Evolutionary conservation across 2,329 filamentous ascomycete genomes (phyloP), one percentile per base, ranked within the genome.

Genomic region (Tolypocladium tundrense): DNA sequence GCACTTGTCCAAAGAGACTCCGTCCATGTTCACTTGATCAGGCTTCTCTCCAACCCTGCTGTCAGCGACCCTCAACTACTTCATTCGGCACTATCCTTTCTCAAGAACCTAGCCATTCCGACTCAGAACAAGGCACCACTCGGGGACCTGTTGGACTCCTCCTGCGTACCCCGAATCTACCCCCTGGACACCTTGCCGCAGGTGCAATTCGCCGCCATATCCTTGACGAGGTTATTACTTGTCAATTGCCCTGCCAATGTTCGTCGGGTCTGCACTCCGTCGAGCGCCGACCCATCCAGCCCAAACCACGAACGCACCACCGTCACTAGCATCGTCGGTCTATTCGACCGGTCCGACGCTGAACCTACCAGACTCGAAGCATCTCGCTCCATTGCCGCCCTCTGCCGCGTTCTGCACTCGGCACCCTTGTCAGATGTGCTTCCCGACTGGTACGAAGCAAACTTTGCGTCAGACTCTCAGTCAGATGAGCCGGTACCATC

Each of bases 91-190:
- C 73, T 87, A 21, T 79, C 82, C 9, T 85, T 86, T 64, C 77
- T 86, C 60, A 86, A 85, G 68, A 87, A 87, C 66, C 78, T 87
- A 10, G 81, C 84, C 33, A 82, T 87, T 55, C 81, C 83, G 0
- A 58, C 70, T 0, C 66, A 68, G 33, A 87, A 87, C 69, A 86
- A 85, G 66, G 61, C 73, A 2, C 53, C 70, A 0, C 72, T 87
- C 1, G 79, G 79, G 19, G 69, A 70, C 6, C 69, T 86, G 2
- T 71, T 86, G 4, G 72, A 75, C 7, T 64, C 71, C 0, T 58
- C 63, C 3, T 70, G 77, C 39, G 72, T 86, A 1, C 82, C 84
- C 0, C 75, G 77, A 1, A 72, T 86, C 55, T 84, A 82, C 77
- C 67, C 71, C 11, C 68, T 82, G 33, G 79, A 83, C 58, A 73